Evolutionary conservation across 352 stramenopile species (phyloP), one percentile per base, ranked within the genome.

Genomic region (Phytophthora pisi): DNA sequence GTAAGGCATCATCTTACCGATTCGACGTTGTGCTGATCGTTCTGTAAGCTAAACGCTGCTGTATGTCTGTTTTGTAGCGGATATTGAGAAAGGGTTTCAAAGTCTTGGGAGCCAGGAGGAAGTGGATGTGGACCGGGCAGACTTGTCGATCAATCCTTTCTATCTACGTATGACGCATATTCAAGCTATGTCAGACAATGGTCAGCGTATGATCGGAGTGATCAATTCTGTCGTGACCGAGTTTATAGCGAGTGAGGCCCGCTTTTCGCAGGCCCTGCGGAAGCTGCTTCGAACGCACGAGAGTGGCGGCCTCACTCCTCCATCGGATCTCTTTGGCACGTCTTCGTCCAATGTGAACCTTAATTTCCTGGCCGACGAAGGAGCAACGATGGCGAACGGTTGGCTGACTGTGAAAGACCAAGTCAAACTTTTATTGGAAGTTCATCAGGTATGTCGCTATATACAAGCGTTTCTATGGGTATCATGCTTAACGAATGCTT

Each of bases 1-100:
- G 87, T 95, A 74, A 51, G 83, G 56, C 10, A 20, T 6, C 40
- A 23, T 46, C 15, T 40, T 40, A 6, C 5, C 34, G 11, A 40
- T 40, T 40, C 10, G 34, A 15, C 10, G 34, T 40, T 11, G 40
- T 20, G 13, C 9, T 16, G 13, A 42, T 42, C 3, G 13, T 16
- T 11, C 34, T 23, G 4, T 38, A 23, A 57, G 11, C 34, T 24
- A 11, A n/a, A 18, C 13, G 20, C n/a, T 47, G 20, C 28, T 13
- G 6, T 43, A 3, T 26, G 43, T 51, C 16, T 58, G 20, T 23
- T 53, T 62, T 28, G 60, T 61, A 94, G 87, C 71, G 16, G 85
- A 95, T 59, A 90, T 95, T 43, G 82, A 93, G 49, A 78, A 91
- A 38, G 81, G 79, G 0, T 91, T 95, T 59, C 75, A 82, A 11